These are phyloP conservation scores for Botrytis byssoidea DNA, from an alignment of 2,329 filamentous ascomycete species.

Conservation along the genomic window DNA sequence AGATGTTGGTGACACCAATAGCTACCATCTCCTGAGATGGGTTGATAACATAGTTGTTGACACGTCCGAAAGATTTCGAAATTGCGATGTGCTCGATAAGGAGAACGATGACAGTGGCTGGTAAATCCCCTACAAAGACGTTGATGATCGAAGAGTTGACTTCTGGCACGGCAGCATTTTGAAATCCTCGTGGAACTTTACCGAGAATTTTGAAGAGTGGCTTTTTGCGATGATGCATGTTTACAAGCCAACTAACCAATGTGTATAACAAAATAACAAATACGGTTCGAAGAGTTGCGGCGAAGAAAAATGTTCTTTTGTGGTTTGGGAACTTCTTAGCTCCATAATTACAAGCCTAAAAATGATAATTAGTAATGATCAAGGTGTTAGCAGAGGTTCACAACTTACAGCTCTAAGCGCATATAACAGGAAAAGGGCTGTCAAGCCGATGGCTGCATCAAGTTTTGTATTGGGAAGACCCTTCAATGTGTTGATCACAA, in stretches of 20 bases:
- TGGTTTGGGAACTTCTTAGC: conserved; percentile 68
- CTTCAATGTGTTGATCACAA: conserved; percentile 81
- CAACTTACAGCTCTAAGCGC: conserved; percentile 55
- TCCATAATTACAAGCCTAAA: conserved; percentile 54
- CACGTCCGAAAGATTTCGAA: conserved; percentile 90
- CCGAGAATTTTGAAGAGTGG: conserved; percentile 74
- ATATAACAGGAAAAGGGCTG: conserved; percentile 76
- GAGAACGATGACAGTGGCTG: conserved; percentile 87
- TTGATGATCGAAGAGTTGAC: conserved; percentile 66
- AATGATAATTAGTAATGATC: neutral
- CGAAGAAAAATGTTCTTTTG: conserved; percentile 80
- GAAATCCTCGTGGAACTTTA: conserved; percentile 80
- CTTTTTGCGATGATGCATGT: conserved; percentile 62
- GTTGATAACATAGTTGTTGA: conserved; percentile 95
- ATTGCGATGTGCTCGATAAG: conserved; percentile 97
- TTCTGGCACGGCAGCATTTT: conserved; percentile 70
- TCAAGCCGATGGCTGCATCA: conserved; percentile 89
- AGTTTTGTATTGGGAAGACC: conserved; percentile 63
- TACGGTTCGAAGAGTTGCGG: conserved; percentile 84
- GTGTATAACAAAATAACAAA: conserved; percentile 93
- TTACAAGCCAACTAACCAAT: conserved; percentile 82
- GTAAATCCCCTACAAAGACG: conserved; percentile 69
- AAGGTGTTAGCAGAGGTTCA: too few species aligned
- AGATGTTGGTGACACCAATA: conserved; percentile 84
- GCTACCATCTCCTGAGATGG: conserved; percentile 95